phyloP scores from a whole-genome alignment of 495 filamentous ascomycete species.

The Geopyxis carbonaria region DNA sequence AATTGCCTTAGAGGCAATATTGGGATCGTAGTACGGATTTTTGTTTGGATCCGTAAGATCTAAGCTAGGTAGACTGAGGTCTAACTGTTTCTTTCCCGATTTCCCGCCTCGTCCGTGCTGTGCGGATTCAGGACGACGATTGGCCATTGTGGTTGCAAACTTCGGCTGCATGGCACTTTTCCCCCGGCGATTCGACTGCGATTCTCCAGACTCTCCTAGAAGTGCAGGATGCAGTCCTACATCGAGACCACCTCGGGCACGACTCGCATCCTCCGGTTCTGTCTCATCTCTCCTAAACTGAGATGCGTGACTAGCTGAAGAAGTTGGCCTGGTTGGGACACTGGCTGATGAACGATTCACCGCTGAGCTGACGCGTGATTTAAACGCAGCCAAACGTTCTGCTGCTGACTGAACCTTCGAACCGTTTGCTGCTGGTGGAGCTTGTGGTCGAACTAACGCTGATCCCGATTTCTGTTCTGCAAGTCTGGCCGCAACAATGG shows the following conservation, averaged over 20 bases:
- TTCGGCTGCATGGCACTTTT: slow-evolving; percentile 37
- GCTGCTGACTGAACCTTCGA: slow-evolving; percentile 33
- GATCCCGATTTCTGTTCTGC: slow-evolving; percentile 30
- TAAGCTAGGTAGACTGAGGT: slow-evolving; percentile 49
- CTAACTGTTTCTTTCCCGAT: slow-evolving; percentile 46
- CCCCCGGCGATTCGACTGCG: slow-evolving; percentile 38
- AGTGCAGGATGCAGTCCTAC: slow-evolving; percentile 77
- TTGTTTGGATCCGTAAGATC: slow-evolving; percentile 42
- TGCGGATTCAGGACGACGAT: slow-evolving; percentile 39
- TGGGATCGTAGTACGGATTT: slow-evolving; percentile 80
- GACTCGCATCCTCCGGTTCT: slow-evolving; percentile 18
- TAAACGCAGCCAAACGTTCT: slow-evolving; percentile 50
- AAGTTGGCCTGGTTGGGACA: slow-evolving; percentile 22
- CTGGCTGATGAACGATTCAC: slow-evolving; percentile 39
- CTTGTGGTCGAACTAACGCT: slow-evolving; percentile 20
- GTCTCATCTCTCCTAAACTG: slow-evolving; percentile 18
- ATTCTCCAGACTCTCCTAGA: slow-evolving; percentile 53
- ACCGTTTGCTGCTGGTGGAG: slow-evolving; percentile 27
- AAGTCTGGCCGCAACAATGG: slow-evolving; percentile 40
- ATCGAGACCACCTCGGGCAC: slow-evolving; percentile 59
- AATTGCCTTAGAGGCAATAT: slow-evolving; percentile 43
- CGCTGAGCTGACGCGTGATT: slow-evolving; percentile 63
- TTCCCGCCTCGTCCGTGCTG: slow-evolving; percentile 30
- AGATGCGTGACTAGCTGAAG: slow-evolving; percentile 8
- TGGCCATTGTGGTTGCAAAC: slow-evolving; percentile 41